Conservation (phyloP, 208 protist genomes). For the Herpetomonas muscarum region DNA sequence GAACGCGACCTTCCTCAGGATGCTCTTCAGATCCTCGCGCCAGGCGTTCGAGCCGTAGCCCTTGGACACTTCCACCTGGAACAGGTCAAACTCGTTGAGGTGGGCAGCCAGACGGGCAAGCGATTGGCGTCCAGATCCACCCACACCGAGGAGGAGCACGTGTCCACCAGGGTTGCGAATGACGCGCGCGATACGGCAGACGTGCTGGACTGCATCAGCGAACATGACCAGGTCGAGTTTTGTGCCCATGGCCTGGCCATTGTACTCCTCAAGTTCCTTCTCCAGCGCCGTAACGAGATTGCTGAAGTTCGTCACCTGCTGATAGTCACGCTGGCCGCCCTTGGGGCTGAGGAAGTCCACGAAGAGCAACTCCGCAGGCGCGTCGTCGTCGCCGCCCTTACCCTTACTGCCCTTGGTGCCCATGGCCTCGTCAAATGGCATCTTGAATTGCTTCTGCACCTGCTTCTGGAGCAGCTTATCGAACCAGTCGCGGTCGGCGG, state of each 20-base stretch:
- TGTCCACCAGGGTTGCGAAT: conserved; percentile 96
- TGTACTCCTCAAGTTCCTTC: conserved; percentile 93
- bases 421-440: conserved; percentile 68
- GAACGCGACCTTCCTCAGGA: conserved; percentile 90
- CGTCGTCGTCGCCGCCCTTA: not conserved
- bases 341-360: conserved; percentile 89
- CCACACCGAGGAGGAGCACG: conserved; percentile 96
- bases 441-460: conserved; percentile 79
- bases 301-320: conserved; percentile 85
- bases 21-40: conserved; percentile 95
- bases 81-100: conserved; percentile 93
- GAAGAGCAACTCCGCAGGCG: conserved; percentile 76
- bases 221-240: conserved; percentile 97
- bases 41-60: conserved; percentile 96
- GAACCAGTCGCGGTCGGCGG: conserved; percentile 91
- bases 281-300: conserved; percentile 82
- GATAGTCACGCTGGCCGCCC: conserved; percentile 77
- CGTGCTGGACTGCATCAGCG: conserved; percentile 95
- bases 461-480: conserved; percentile 77
- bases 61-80: conserved; percentile 96
- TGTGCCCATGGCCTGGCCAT: conserved; percentile 69
- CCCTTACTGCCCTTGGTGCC: not conserved
- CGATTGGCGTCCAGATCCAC: conserved; percentile 97
- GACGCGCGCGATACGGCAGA: conserved; percentile 94
- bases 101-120: conserved; percentile 94